Conservation (phyloP, 345 rosid species). For the Anacardium occidentale region DNA sequence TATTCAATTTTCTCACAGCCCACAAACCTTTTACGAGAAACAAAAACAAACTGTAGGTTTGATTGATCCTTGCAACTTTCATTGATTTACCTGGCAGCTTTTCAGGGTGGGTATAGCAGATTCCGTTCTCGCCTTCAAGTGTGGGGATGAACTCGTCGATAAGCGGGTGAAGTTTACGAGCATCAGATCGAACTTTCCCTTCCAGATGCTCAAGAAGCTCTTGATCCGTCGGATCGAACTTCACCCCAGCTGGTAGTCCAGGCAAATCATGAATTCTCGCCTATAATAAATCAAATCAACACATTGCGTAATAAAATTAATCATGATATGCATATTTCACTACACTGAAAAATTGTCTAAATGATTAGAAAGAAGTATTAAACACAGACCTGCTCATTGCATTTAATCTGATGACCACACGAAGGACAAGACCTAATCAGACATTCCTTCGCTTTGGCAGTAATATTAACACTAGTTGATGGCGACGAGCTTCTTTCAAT, state of each 20-base stretch:
- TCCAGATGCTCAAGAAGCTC: conserved; percentile 94
- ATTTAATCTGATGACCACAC: conserved; percentile 82
- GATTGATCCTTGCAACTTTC: not conserved
- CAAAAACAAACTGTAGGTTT: not conserved
- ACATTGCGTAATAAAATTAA: too few relatives aligned
- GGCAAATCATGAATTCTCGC: conserved; percentile 85
- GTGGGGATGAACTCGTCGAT: conserved; percentile 91
- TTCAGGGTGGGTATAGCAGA: conserved; percentile 97
- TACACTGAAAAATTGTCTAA: too few relatives aligned
- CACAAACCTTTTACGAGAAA: not conserved
- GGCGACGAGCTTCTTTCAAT: conserved; percentile 50
- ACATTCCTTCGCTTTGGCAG: conserved; percentile 28
- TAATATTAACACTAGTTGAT: conserved; percentile 18
- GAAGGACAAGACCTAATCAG: conserved; percentile 71
- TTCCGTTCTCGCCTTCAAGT: conserved; percentile 94
- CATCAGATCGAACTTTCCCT: conserved; percentile 75
- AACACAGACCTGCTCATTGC: conserved; percentile 55
- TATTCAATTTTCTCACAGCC: too few relatives aligned
- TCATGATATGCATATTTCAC: too few relatives aligned
- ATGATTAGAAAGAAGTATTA: not conserved
- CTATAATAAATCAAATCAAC: conserved; percentile 22
- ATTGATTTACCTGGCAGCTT: conserved; percentile 71
- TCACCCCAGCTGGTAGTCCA: conserved; percentile 95
- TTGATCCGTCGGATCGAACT: conserved; percentile 97
- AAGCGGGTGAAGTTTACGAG: conserved; percentile 76